These are phyloP conservation scores for Solanum pinnatisectum DNA, from an alignment of 257 asterid species.

Conservation along the genomic window DNA sequence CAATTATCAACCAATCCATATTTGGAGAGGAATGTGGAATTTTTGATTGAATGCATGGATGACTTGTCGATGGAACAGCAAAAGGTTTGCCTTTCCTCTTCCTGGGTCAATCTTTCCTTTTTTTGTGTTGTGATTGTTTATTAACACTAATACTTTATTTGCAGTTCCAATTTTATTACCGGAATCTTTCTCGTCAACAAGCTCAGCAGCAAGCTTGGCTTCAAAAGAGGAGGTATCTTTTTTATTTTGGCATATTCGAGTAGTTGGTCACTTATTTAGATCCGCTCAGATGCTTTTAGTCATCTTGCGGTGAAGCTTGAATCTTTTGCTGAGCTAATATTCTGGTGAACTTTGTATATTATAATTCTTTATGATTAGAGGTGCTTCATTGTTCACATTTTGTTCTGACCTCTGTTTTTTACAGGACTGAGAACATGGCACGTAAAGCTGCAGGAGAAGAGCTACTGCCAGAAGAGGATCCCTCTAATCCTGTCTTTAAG, in stretches of 20 bases:
- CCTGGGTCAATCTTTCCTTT: neutral
- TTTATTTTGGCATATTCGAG: neutral
- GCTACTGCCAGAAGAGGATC: constrained; percentile 94
- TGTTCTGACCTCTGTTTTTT: neutral
- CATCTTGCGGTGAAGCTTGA: neutral
- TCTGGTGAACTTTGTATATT: neutral
- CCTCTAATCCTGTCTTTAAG: constrained; percentile 77
- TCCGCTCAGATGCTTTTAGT: neutral
- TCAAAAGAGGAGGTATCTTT: constrained; percentile 80
- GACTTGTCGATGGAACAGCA: constrained; percentile 94
- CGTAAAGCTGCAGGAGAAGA: constrained; percentile 92
- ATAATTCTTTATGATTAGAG: neutral
- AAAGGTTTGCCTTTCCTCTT: constrained; percentile 40
- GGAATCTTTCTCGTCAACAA: constrained; percentile 94
- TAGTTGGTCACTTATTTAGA: neutral
- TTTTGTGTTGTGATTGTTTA: neutral
- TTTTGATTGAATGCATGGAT: constrained; percentile 96
- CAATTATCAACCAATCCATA: constrained; percentile 77
- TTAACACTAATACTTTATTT: neutral
- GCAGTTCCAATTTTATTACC: constrained; percentile 90
- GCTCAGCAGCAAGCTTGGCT: constrained; percentile 95
- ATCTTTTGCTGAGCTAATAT: neutral
- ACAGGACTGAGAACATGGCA: constrained; percentile 68
- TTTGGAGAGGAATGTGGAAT: constrained; percentile 86
- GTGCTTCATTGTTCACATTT: neutral